Evolutionary conservation across 306 rosid species (phyloP).

Genomic region (Vigna nakashimae): DNA sequence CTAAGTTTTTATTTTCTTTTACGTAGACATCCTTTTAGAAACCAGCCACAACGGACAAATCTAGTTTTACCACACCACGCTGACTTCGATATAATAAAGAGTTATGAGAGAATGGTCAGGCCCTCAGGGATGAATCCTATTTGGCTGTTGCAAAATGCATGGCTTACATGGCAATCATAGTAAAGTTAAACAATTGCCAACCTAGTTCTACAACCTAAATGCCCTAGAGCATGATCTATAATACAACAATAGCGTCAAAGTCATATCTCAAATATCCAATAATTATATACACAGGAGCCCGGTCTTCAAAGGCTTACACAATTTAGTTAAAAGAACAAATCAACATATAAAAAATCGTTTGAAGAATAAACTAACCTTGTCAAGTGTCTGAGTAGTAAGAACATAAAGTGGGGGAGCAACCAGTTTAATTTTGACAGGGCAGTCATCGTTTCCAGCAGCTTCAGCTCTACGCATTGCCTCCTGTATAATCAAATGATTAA

Average conservation of each 20-base stretch:
- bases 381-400: slow-evolving; percentile 98
- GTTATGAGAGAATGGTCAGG: neutral
- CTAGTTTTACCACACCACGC: slow-evolving; percentile 1
- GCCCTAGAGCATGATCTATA: neutral
- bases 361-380: slow-evolving; percentile 69
- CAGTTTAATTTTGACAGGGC: slow-evolving; percentile 96
- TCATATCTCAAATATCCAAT: neutral
- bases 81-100: neutral
- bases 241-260: neutral
- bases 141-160: slow-evolving; percentile 1
- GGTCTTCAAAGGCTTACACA: neutral
- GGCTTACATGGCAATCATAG: neutral
- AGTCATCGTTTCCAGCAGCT: slow-evolving; percentile 90
- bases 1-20: neutral
- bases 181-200: neutral
- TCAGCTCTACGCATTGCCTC: slow-evolving; percentile 96
- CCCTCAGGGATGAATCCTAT: neutral
- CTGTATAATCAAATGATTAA: slow-evolving; percentile 52
- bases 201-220: neutral
- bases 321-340: slow-evolving; percentile 22
- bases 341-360: slow-evolving; percentile 11
- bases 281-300: too few species aligned
- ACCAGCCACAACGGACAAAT: slow-evolving; percentile 7
- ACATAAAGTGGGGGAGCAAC: slow-evolving; percentile 99
- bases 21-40: neutral